Percentiles rank a stretch among this genome's conserved stretches.
phyloP scores from a whole-genome alignment of 768 basidiomycete genomes.

The Amanita pseudoporphyria region DNA sequence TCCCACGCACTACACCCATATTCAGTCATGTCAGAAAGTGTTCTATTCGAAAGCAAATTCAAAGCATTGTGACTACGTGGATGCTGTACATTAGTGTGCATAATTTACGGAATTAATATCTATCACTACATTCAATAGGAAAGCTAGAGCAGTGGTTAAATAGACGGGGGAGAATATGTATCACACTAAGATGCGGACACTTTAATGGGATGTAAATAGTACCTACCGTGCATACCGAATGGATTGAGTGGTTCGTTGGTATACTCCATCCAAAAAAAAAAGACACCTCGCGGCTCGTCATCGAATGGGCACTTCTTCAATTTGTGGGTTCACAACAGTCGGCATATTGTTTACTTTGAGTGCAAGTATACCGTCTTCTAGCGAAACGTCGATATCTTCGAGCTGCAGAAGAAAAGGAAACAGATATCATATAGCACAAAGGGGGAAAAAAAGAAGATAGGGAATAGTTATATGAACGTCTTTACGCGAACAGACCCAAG shows the following conservation, averaged over 20 bases:
- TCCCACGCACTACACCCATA: no score
- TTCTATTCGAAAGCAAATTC: not conserved
- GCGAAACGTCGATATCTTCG: conserved; percentile 41
- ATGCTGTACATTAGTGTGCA: not conserved
- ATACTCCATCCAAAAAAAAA: not conserved
- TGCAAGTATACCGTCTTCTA: conserved; percentile 54
- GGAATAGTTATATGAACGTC: conserved; percentile 6
- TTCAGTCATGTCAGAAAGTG: not conserved
- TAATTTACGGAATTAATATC: not conserved
- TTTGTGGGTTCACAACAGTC: conserved; percentile 14
- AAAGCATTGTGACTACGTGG: not conserved
- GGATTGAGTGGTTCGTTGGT: not conserved
- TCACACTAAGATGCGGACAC: no score
- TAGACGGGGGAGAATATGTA: not conserved
- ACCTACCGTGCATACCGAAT: not conserved
- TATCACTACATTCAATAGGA: not conserved
- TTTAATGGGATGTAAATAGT: not conserved
- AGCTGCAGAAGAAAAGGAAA: conserved; percentile 24
- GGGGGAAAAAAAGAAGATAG: conserved; percentile 6
- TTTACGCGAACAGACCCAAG: conserved; percentile 6
- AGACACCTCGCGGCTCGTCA: conserved; percentile 17
- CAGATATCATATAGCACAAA: not conserved
- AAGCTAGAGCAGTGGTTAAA: not conserved
- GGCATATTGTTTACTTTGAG: conserved; percentile 29
- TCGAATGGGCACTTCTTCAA: conserved; percentile 41